Evolutionary conservation across 1,284 basidiomycete species (phyloP), one percentile per base, ranked within the genome.

Genomic region (Austroboletus niveus): DNA sequence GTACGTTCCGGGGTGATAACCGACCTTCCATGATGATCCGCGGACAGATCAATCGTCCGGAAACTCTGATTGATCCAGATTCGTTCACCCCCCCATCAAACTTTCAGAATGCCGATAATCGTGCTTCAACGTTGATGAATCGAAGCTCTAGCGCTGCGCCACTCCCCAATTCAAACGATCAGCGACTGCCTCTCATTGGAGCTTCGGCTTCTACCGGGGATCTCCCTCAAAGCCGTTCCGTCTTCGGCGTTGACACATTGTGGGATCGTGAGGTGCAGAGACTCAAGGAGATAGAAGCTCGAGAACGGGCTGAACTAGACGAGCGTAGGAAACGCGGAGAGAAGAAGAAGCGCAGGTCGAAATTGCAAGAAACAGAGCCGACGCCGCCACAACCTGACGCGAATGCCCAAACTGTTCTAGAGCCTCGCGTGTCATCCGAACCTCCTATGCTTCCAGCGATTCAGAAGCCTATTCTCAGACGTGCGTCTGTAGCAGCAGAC

Each of bases 11-110:
- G 53, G 89, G 89, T 24, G 89, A 92, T 61, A 77, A 87, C 58
- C 77, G 89, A 47, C 88, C 89, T 14, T 87, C 88, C 8, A 92
- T 92, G 89, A 92, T 92, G 89, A 79, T 81, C 40, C 80, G 89
- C 54, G 72, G 74, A 35, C 71, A 74, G 42, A 68, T 74, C 31
- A 69, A 76, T 49, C 80, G 80, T 20, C 69, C 79, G 22, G 85
- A 78, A 58, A 88, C 89, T 0, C 65, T 91, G 46, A 88, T 92
- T 60, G 87, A 91, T 64, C 85, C 87, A 14, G 73, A 78, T 31
- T 72, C 80, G 2, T 72, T 91, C 41, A 73, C 69, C 24, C 65
- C 54, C 20, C 8, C 60, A 59, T 45, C 69, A 65, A 53, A 54
- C 53, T 43, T 35, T 14, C 58, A 60, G 35, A 52, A 53, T 22